A percentile compares a stretch with the other conserved stretches of the same genome.
phyloP scores from a whole-genome alignment of 208 protist species.

The Trypanosoma boissoni region DNA sequence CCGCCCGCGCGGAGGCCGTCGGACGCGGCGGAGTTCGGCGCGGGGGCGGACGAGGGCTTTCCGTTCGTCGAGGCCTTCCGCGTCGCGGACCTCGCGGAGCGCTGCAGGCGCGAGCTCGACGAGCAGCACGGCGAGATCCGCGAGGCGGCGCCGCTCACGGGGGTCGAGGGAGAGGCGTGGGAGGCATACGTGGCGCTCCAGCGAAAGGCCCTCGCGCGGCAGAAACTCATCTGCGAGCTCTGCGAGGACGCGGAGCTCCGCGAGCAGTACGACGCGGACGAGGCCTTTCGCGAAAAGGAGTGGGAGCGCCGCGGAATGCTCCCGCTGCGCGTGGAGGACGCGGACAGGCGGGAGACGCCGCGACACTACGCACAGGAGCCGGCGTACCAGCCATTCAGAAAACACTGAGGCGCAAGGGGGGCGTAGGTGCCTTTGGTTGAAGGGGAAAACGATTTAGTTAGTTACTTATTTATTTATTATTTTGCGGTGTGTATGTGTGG shows the following conservation, averaged over 20 bases:
- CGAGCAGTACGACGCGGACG: conserved; percentile 51
- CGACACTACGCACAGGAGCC: conserved; percentile 79
- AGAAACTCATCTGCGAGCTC: conserved; percentile 81
- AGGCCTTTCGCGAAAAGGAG: conserved; percentile 44
- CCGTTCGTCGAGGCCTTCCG: conserved; percentile 61
- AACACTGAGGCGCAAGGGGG: conserved; percentile 14
- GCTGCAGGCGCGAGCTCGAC: conserved; percentile 38
- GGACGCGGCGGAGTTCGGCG: conserved; percentile 48
- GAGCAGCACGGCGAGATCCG: conserved; percentile 61
- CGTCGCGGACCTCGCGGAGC: conserved; percentile 55
- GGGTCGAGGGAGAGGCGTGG: conserved; percentile 82
- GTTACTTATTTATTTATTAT: conserved; percentile 7
- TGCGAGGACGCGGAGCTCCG: conserved; percentile 55
- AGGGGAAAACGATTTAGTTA: conserved; percentile 5
- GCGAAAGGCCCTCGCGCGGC: conserved; percentile 72
- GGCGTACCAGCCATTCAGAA: conserved; percentile 76
- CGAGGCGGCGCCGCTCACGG: conserved; percentile 64
- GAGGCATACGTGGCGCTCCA: conserved; percentile 82
- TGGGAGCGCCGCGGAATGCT: conserved; percentile 61
- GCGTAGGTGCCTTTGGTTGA: background rate
- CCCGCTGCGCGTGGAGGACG: conserved; percentile 45
- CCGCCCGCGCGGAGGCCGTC: conserved; percentile 53
- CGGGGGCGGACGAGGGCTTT: conserved; percentile 28
- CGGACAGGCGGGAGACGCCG: conserved; percentile 30
- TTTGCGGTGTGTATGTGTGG: background rate